Evolutionary conservation across 2,329 filamentous ascomycete species (phyloP).

Genomic region (Ophiostoma angusticollis): DNA sequence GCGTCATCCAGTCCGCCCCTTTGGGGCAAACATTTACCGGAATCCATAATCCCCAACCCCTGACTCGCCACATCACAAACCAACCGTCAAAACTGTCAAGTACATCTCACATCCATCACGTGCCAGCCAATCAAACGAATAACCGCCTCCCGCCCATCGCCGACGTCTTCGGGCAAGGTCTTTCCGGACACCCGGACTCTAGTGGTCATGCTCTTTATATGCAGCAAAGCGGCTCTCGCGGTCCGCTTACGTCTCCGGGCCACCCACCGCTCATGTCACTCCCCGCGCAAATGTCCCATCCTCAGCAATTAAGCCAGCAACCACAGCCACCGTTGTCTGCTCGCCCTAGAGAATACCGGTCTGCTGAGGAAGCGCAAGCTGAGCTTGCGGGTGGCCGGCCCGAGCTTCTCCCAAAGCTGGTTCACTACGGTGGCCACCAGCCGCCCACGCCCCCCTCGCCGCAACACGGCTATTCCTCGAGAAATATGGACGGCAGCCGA

Average conservation of each 20-base stretch:
- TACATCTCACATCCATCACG: constrained; percentile 81
- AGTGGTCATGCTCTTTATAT: constrained; percentile 40
- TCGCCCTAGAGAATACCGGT: constrained; percentile 77
- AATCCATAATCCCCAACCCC: constrained; percentile 62
- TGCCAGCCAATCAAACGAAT: constrained; percentile 74
- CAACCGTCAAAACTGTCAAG: constrained; percentile 72
- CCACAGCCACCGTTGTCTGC: constrained; percentile 40
- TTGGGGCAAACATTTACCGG: constrained; percentile 92
- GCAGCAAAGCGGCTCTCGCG: constrained; percentile 50
- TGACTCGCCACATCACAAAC: constrained; percentile 66
- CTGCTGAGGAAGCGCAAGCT: constrained; percentile 88
- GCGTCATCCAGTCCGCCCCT: constrained; percentile 92
- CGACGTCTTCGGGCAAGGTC: constrained; percentile 80
- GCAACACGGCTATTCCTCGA: constrained; percentile 35
- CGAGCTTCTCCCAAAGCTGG: constrained; percentile 80
- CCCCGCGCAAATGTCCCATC: constrained; percentile 13
- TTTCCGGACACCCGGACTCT: constrained; percentile 49
- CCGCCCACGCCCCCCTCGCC: constrained; percentile 84
- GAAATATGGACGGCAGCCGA: constrained; percentile 34
- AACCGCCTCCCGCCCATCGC: constrained; percentile 89
- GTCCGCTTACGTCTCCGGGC: constrained; percentile 64
- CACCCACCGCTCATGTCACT: constrained; percentile 43
- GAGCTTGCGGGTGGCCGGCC: constrained; percentile 84
- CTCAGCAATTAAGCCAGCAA: constrained; percentile 26
- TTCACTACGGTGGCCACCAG: constrained; percentile 91